phyloP scores from a whole-genome alignment of 306 rosid species.

The Comarum palustre region DNA sequence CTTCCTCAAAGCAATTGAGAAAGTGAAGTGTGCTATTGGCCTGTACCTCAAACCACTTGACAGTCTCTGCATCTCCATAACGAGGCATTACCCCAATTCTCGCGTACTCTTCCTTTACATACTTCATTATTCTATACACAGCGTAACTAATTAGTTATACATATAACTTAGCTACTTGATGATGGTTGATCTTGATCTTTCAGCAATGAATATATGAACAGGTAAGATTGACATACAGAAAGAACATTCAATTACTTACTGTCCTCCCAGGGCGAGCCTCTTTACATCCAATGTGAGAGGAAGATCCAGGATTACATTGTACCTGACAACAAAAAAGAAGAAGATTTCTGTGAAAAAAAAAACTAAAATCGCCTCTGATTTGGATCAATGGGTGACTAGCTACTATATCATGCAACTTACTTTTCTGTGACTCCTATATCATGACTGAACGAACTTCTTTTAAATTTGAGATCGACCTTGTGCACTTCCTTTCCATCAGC shows the following conservation, averaged over 20 bases:
- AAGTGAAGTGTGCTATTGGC: conserved; percentile 59
- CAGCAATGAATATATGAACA: not conserved
- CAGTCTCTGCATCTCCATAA: conserved; percentile 53
- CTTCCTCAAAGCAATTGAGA: conserved; percentile 62
- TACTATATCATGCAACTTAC: conserved; percentile 24
- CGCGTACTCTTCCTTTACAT: conserved; percentile 43
- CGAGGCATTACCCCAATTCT: conserved; percentile 80
- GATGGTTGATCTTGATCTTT: not conserved
- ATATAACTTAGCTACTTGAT: not conserved
- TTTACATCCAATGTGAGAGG: conserved; percentile 53
- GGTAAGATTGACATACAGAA: not conserved
- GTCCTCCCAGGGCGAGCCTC: conserved; percentile 51
- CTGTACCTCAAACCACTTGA: conserved; percentile 64
- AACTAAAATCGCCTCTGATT: not conserved
- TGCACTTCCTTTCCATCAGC: conserved; percentile 70
- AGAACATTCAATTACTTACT: conserved; percentile 41
- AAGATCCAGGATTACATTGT: conserved; percentile 61
- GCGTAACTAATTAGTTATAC: not conserved
- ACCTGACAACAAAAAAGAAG: conserved; percentile 32
- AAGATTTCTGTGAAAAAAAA: not conserved
- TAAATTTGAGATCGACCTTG: conserved; percentile 50
- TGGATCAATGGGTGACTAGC: not conserved
- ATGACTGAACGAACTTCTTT: conserved; percentile 49
- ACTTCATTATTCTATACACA: conserved; percentile 42
- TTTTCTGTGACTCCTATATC: conserved; percentile 61